Evolutionary conservation across 352 stramenopile genomes (phyloP), one percentile per base, ranked within the genome.

Genomic region (Globisporangium paddicum): DNA sequence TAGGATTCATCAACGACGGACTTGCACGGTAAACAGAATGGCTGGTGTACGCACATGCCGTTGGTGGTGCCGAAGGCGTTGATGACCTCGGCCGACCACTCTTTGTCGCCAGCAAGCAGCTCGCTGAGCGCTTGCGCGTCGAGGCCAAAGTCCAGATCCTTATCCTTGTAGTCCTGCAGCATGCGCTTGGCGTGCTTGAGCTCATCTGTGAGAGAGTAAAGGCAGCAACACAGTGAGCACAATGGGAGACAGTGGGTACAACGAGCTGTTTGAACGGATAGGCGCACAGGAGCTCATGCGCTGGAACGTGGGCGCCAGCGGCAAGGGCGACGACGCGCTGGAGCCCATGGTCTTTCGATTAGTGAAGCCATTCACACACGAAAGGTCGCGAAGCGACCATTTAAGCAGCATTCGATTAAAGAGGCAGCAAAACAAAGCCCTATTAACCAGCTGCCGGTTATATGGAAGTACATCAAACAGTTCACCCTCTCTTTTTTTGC

Each of bases 91-190:
- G 84, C 67, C 9, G 78, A 74, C 77, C 77, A 87, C 8, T 72
- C 60, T 45, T 69, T 84, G 58, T 89, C 77, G 14, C 66, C 64
- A n/a, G 63, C 41, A 1, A 87, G 23, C 14, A 90, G 46, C 37
- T 88, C 70, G 1, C 71, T 62, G 10, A 90, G 67, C 0, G 52
- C 67, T 42, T 85, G 68, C 0, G 63, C 69, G 55, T 90, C 79
- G 35, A 90, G 58, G 0, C 78, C 78, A 67, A 90, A 90, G 53
- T 88, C 77, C 60, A 90, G 45, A 46, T 90, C 81, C 52, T 89
- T 87, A 26, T 87, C 81, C 55, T 89, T 85, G 73, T 89, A 90
- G 32, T 83, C 77, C 23, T 73, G 60, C 5, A 90, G 55, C 48
- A 90, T 44, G 2, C 65, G 62, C 54, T 74, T 72, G 30, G 76